These are phyloP conservation scores for Schoenoplectus triqueter DNA, from an alignment of 202 grass and related monocot genomes.

Conservation along the genomic window DNA sequence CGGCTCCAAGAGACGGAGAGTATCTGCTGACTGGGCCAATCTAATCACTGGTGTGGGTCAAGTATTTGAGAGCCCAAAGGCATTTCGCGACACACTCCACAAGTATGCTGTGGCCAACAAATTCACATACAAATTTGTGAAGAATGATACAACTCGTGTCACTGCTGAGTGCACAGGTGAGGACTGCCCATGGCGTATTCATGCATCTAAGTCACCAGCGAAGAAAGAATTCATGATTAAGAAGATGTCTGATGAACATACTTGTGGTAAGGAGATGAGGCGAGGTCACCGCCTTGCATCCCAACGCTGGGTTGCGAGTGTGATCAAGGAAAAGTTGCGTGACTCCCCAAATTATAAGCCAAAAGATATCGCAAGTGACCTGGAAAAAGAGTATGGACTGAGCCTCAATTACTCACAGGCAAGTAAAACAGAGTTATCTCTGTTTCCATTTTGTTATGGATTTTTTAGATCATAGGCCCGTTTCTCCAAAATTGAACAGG, in stretches of 20 bases:
- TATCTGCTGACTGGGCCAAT: constrained; percentile 74
- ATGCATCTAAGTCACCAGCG: constrained; percentile 77
- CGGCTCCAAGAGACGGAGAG: constrained; percentile 65
- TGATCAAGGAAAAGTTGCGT: constrained; percentile 94
- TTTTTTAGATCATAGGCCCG: background rate
- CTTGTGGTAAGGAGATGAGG: constrained; percentile 82
- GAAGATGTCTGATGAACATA: constrained; percentile 89
- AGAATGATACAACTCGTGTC: constrained; percentile 85
- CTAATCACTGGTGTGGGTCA: constrained; percentile 85
- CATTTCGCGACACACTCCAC: constrained; percentile 91
- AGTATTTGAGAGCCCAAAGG: constrained; percentile 80
- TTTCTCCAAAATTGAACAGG: background rate
- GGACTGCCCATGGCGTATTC: constrained; percentile 86
- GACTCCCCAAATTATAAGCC: constrained; percentile 92
- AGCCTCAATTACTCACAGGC: constrained; percentile 88
- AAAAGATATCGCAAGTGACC: constrained; percentile 89
- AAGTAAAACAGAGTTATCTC: constrained; percentile 11
- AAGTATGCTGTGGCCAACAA: constrained; percentile 94
- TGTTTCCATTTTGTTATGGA: constrained; percentile 30
- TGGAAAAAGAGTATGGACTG: constrained; percentile 87
- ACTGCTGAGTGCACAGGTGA: constrained; percentile 85
- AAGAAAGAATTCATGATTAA: constrained; percentile 94
- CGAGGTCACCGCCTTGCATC: constrained; percentile 87
- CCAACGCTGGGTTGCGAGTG: constrained; percentile 98
- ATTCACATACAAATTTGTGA: constrained; percentile 92